phyloP scores from a whole-genome alignment of 2,329 filamentous ascomycete genomes.

The Colletotrichum sp. region DNA sequence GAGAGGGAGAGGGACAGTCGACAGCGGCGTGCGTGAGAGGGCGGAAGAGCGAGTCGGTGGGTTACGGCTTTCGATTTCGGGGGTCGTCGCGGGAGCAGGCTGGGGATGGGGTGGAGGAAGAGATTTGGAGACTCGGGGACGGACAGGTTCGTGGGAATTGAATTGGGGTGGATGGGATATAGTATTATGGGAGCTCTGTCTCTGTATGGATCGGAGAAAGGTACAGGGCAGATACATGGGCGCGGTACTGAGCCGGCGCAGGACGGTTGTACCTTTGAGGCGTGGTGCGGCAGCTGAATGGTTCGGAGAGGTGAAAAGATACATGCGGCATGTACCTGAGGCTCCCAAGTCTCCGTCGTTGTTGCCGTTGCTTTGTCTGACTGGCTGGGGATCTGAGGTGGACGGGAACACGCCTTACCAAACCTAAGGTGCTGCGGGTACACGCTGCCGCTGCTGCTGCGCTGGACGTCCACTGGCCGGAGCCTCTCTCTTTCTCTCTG shows the following conservation, averaged over 20 bases:
- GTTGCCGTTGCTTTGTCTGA: background rate
- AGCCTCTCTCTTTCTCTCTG: background rate
- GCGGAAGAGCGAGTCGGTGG: background rate
- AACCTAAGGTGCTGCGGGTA: background rate
- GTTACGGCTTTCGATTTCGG: background rate
- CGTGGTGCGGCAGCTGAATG: background rate
- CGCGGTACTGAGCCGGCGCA: background rate
- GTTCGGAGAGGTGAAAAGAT: background rate
- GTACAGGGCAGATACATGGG: background rate
- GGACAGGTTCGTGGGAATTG: constrained; percentile 14
- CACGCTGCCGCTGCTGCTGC: background rate
- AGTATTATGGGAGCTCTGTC: constrained; percentile 9
- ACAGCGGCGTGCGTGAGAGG: background rate
- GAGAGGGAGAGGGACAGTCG: background rate
- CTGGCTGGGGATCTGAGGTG: background rate
- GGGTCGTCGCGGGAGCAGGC: background rate
- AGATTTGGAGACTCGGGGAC: constrained; percentile 7
- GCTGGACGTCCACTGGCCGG: background rate
- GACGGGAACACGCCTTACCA: background rate
- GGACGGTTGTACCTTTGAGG: background rate
- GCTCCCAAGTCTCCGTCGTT: background rate
- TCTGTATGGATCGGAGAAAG: constrained; percentile 2
- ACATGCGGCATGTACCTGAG: constrained; percentile 11
- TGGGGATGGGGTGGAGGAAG: constrained; percentile 7
- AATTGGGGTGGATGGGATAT: constrained; percentile 14